These are phyloP conservation scores for Cyanidiococcus yangmingshanensis DNA, from an alignment of 23 red algal species.

Conservation along the genomic window DNA sequence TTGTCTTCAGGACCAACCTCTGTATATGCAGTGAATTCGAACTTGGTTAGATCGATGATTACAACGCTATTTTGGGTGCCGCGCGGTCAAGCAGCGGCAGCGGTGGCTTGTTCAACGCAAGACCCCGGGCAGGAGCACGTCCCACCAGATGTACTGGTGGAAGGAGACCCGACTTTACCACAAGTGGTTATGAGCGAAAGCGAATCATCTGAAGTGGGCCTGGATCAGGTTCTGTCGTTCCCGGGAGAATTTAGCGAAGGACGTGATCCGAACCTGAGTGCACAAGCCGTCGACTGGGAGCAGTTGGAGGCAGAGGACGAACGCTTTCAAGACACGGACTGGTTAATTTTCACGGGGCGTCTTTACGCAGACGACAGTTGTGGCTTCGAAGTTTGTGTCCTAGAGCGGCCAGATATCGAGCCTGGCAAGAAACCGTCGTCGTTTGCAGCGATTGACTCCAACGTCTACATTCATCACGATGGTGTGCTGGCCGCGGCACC, in stretches of 20 bases:
- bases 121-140: too few species aligned
- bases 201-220: background rate
- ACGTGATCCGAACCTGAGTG: background rate
- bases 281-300: background rate
- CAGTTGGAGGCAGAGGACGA: background rate
- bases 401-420: conserved; percentile 43
- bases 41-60: too few species aligned
- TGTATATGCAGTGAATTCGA: too few species aligned
- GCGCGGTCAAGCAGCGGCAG: background rate
- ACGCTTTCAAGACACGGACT: background rate
- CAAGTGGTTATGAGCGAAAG: background rate
- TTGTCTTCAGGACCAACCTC: too few species aligned
- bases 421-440: conserved; percentile 25
- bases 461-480: conserved; percentile 94
- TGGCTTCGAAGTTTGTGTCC: conserved; percentile 38
- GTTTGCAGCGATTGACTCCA: conserved; percentile 29
- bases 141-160: background rate
- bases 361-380: conserved; percentile 52
- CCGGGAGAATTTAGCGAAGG: background rate
- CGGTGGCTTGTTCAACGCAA: background rate
- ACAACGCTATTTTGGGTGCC: conserved; percentile 3
- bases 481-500: conserved; percentile 71
- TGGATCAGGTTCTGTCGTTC: background rate
- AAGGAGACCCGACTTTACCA: background rate
- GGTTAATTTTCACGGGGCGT: conserved; percentile 32